Base-by-base conservation (phyloP, 164 flowering plant genomes). In the Cinnamomum chago region DNA sequence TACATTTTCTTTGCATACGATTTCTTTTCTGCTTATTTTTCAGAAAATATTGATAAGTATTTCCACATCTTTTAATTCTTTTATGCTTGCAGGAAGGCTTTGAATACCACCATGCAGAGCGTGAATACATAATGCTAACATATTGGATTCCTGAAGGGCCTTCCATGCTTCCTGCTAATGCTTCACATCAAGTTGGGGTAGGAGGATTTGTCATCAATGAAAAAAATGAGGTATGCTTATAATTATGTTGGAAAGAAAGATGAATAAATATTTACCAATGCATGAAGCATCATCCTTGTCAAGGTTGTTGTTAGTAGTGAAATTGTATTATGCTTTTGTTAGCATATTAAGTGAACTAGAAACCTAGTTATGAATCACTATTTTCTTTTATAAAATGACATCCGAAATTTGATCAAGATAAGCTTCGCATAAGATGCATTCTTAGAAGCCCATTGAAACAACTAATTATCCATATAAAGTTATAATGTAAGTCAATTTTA, bases 141-240 rank as follows among this genome's bases (percentile, higher is more conserved):
- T 89, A 89, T 78, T 95, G 99, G 98, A 84, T 95, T 76, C 95
- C 98, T 27, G 87, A 86, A 68, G 94, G 86, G 65, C 93, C 95
- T 62, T 86, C 83, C 77, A 72, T 92, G 90, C 95, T 95, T 81
- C 99, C 99, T 76, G 83, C 83, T 65, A 92, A 92, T 82, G 95
- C 99, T 67, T 84, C 97, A 17, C 97, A 95, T 79, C 94, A 87
- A 72, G 94, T 95, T 9, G 97, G 97, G 25, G 88, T 95, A 51
- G 99, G 96, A n/a, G 93, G 95, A 12, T 93, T 95, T 70, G 97
- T 93, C 74, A 79, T 95, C 72, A 95, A 93, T 75, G 90, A 91
- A 20, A 84, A 82, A 14, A 82, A 88, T 68, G 95, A 95, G 97
- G 98, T 92, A 80, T 33, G 14, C 68, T 70, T 2, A 25, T 62